Base-by-base conservation (phyloP, 768 basidiomycete species). In the Auricularia heimuer region DNA sequence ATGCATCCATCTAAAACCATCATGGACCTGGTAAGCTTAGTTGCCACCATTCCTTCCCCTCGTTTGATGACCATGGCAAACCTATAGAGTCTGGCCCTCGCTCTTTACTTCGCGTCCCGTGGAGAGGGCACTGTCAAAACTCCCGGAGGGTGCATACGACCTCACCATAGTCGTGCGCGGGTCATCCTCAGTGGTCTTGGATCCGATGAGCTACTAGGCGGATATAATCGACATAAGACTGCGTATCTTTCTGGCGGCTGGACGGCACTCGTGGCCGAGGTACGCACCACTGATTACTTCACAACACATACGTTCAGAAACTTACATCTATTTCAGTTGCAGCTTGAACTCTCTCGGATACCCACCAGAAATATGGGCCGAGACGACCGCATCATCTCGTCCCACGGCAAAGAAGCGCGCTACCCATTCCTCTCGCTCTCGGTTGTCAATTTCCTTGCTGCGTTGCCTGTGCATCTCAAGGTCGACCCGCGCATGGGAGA, bases 151-250 rank as follows among this genome's bases (percentile, higher is more conserved):
- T 72, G 77, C 3, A 74, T 81, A 2, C 70, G 70, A 21, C 76
- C 79, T 6, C 96, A 97, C 75, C 80, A 76, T 0, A 94, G 89
- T 67, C 74, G 80, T 7, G 93, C 97, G 0, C 83, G 85, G 54
- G 94, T 98, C 0, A 77, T 98, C 8, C 77, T 99, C 33, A 95
- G 86, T 67, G 97, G 97, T 1, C 78, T 99, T 6, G 97, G 97
- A 0, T 92, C 97, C 1, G 97, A 99, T 72, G 97, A 99, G 73
- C 80, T 98, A 47, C 79, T 99, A 3, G 97, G 94, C 2, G 97
- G 97, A 1, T 99, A 99, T 73, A 83, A 90, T 2, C 81, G 97
- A 65, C 94, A 98, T 77, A 83, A 92, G 7, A 83, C 85, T 10
- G 90, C 86, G 1, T 98, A 84, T 72, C 79, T 76, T 4, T 69